These are phyloP conservation scores for Pulveroboletus frians DNA, from an alignment of 768 basidiomycete genomes.

Conservation along the genomic window DNA sequence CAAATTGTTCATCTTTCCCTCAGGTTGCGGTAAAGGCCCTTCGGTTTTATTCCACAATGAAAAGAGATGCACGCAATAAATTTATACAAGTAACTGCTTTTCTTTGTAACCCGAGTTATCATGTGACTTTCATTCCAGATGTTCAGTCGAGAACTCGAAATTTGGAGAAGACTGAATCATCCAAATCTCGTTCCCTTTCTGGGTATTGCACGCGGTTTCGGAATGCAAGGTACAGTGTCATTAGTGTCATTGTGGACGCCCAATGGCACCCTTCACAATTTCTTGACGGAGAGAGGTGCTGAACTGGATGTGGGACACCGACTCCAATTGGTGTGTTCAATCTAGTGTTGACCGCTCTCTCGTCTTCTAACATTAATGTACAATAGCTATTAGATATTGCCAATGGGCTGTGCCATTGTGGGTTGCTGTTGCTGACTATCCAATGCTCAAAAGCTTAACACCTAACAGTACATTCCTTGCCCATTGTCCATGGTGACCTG, in stretches of 20 bases:
- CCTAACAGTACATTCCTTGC: conserved; percentile 11
- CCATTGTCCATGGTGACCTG: conserved; percentile 19
- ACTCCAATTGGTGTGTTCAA: conserved; percentile 14
- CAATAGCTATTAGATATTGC: conserved; percentile 3
- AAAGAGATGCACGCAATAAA: not conserved
- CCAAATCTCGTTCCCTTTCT: conserved; percentile 24
- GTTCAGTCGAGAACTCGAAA: conserved; percentile 25
- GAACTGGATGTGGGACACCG: not conserved
- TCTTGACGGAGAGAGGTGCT: conserved; percentile 5
- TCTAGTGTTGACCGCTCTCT: conserved; percentile 7
- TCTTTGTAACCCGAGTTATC: accelerated
- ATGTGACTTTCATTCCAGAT: conserved; percentile 3
- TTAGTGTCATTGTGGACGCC: conserved; percentile 32
- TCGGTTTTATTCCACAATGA: conserved; percentile 1
- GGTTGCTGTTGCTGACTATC: not conserved
- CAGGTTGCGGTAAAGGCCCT: conserved; percentile 24
- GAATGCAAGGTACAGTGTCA: conserved; percentile 15
- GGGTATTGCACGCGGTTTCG: conserved; percentile 15
- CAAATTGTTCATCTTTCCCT: not conserved
- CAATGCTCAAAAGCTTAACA: not conserved
- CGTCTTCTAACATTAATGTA: conserved; percentile 12
- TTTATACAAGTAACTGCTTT: not conserved
- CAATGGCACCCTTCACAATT: conserved; percentile 19
- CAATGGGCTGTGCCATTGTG: no score
- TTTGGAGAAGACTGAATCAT: conserved; percentile 27